Conservation (phyloP, 129 eudicot genomes). For the Escallonia herrerae region DNA sequence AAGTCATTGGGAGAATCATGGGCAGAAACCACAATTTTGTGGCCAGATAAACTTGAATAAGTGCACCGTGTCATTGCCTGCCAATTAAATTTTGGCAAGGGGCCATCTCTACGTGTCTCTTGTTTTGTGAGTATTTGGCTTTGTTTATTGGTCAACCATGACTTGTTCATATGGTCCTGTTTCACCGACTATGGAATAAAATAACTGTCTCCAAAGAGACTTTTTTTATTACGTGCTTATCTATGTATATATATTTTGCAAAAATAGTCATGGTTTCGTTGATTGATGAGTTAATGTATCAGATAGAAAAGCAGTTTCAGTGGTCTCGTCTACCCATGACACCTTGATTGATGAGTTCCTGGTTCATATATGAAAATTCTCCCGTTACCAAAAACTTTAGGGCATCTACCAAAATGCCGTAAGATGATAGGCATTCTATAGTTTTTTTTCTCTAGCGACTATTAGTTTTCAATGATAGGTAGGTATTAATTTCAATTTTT, state of each 20-base stretch:
- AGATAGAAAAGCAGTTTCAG: too few relatives aligned
- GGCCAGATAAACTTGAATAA: conserved; percentile 10
- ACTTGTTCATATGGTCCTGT: conserved; percentile 9
- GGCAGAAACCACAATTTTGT: background rate
- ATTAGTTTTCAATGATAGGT: too few relatives aligned
- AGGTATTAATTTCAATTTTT: too few relatives aligned
- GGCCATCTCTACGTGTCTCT: conserved; percentile 17
- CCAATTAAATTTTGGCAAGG: background rate
- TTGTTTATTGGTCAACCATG: conserved; percentile 18
- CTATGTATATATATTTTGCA: background rate
- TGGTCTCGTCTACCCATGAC: too few relatives aligned
- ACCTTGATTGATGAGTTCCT: too few relatives aligned
- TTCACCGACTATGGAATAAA: conserved; percentile 5
- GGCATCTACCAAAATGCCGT: too few relatives aligned
- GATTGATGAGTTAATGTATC: too few relatives aligned
- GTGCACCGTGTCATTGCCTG: background rate
- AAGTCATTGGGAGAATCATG: background rate
- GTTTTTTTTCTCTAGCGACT: too few relatives aligned
- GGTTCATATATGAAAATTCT: too few relatives aligned
- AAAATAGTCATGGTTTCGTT: background rate
- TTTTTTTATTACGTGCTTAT: background rate
- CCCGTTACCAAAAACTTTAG: too few relatives aligned
- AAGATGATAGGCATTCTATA: too few relatives aligned
- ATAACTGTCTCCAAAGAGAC: background rate
- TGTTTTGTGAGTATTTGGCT: background rate